A percentile compares a stretch with the other conserved stretches of the same genome.
Evolutionary conservation across 805 yeast species (phyloP).

Genomic region (Metschnikowia aberdeeniae): DNA sequence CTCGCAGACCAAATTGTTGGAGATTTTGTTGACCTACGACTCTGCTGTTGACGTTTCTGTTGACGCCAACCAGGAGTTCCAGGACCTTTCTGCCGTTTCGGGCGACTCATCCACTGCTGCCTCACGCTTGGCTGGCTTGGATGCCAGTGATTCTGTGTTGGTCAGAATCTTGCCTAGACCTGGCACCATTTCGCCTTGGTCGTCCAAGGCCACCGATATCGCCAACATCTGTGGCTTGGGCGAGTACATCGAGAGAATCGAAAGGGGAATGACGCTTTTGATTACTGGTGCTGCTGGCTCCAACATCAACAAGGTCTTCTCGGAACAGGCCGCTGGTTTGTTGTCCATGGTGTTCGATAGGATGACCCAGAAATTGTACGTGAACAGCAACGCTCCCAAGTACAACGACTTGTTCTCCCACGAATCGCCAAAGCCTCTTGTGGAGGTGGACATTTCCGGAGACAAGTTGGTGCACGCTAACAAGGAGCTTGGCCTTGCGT

Average conservation of each 20-base stretch:
- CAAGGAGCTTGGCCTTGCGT: slow-evolving; percentile 83
- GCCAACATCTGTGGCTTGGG: slow-evolving; percentile 82
- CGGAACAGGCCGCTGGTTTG: slow-evolving; percentile 44
- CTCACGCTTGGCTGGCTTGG: slow-evolving; percentile 8
- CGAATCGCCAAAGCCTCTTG: slow-evolving; percentile 79
- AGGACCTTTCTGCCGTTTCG: slow-evolving; percentile 23
- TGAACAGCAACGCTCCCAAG: slow-evolving; percentile 56
- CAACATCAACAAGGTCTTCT: slow-evolving; percentile 49
- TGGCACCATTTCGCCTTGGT: slow-evolving; percentile 99
- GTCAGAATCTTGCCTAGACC: slow-evolving; percentile 83
- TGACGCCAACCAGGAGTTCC: slow-evolving; percentile 38
- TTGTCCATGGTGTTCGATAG: slow-evolving; percentile 80
- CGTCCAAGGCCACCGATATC: slow-evolving; percentile 96
- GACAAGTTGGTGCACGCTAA: slow-evolving; percentile 73
- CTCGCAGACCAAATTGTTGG: slow-evolving; percentile 46
- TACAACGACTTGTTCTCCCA: slow-evolving; percentile 70
- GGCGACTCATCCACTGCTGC: slow-evolving; percentile 22
- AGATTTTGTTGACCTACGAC: slow-evolving; percentile 72
- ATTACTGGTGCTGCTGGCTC: slow-evolving; percentile 54
- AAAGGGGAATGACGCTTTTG: slow-evolving; percentile 80
- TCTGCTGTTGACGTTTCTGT: slow-evolving; percentile 54
- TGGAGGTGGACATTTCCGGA: slow-evolving; percentile 60
- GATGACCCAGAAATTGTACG: slow-evolving; percentile 80
- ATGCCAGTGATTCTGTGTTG: slow-evolving; percentile 39
- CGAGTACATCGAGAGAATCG: slow-evolving; percentile 72